Percentiles rank a stretch among this genome's conserved stretches.
These are phyloP conservation scores for Galerina marginata DNA, from an alignment of 768 basidiomycete species.

Conservation along the genomic window DNA sequence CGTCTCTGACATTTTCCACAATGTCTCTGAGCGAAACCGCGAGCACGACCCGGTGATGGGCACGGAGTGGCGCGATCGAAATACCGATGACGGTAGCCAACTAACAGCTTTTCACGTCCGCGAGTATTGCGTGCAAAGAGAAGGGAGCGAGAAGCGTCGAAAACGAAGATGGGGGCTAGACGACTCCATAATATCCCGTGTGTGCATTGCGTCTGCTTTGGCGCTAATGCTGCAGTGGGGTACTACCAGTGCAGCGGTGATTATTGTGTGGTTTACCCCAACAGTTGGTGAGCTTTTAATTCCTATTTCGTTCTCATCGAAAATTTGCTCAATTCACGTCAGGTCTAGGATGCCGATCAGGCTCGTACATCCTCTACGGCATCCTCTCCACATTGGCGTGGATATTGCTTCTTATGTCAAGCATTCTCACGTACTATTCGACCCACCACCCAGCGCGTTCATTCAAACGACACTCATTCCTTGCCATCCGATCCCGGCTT, in stretches of 20 bases:
- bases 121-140: not conserved
- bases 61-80: not conserved
- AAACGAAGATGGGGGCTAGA: not conserved
- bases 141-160: not conserved
- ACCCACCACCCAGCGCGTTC: slow-evolving; percentile 4
- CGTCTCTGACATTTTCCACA: slow-evolving; percentile 19
- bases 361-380: slow-evolving; percentile 36
- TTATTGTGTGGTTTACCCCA: slow-evolving; percentile 28
- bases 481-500: not conserved
- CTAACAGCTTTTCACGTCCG: not conserved
- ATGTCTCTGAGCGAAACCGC: slow-evolving; percentile 5
- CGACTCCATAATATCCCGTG: not conserved
- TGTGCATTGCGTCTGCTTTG: not conserved
- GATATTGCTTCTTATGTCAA: slow-evolving; percentile 35
- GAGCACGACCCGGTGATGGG: slow-evolving; percentile 8
- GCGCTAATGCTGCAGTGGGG: slow-evolving; percentile 27
- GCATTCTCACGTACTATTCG: slow-evolving; percentile 32
- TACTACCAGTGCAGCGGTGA: slow-evolving; percentile 28
- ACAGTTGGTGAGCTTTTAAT: slow-evolving; percentile 22
- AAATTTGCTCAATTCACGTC: not conserved
- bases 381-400: slow-evolving; percentile 37
- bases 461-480: not conserved
- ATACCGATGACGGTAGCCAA: not conserved
- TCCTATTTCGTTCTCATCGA: not conserved
- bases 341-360: slow-evolving; percentile 42